These are phyloP conservation scores for Nitzschia putrida DNA, from an alignment of 108 stramenopile species.

Conservation along the genomic window DNA sequence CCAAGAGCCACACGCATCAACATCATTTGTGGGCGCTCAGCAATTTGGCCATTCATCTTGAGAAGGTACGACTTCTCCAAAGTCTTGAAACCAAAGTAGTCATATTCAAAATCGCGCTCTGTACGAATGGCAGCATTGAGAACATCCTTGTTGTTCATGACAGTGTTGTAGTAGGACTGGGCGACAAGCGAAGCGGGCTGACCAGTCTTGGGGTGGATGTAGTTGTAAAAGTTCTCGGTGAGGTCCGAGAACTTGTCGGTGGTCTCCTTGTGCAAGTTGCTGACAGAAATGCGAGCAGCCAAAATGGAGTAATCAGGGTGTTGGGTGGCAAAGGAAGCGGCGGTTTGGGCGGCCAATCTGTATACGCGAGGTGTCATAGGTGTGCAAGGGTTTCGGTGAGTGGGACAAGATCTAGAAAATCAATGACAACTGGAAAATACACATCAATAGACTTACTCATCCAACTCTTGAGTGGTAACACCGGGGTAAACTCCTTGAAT, in stretches of 20 bases:
- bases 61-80: constrained; percentile 96
- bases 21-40: constrained; percentile 98
- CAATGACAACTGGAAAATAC: neutral
- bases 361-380: neutral
- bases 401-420: neutral
- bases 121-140: constrained; percentile 88
- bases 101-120: constrained; percentile 94
- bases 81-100: constrained; percentile 99
- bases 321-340: constrained; percentile 96
- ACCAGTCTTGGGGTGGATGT: constrained; percentile 92
- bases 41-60: constrained; percentile 88
- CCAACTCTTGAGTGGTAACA: constrained; percentile 95
- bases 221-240: constrained; percentile 74
- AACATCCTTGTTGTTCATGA: constrained; percentile 84
- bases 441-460: constrained; percentile 68
- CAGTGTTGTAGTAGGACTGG: constrained; percentile 74
- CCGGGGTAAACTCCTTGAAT: constrained; percentile 99
- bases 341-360: constrained; percentile 97
- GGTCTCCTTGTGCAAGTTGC: constrained; percentile 98
- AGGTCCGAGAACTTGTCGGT: constrained; percentile 87
- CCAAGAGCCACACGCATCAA: constrained; percentile 98
- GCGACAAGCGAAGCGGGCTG: constrained; percentile 87
- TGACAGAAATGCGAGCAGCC: constrained; percentile 97
- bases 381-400: neutral
- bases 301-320: constrained; percentile 98